phyloP scores from a whole-genome alignment of 129 eudicot genomes.

The Ambrosia artemisiifolia region DNA sequence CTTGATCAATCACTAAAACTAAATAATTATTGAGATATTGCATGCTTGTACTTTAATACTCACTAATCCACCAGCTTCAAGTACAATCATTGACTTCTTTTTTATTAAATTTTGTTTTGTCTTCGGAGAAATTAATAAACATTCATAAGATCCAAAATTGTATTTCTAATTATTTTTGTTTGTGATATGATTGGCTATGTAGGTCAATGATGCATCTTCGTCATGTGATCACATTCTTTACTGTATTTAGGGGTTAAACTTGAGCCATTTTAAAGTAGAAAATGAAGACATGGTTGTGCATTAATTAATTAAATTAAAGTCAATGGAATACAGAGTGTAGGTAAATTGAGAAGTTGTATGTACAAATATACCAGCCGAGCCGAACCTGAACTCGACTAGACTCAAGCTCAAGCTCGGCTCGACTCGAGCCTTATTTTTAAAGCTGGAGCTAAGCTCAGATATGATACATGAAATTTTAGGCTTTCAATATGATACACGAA shows the following conservation, averaged over 20 bases:
- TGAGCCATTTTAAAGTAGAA: not conserved
- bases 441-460: too few relatives aligned
- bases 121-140: constrained; percentile 5
- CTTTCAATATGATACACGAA: too few relatives aligned
- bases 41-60: constrained; percentile 29
- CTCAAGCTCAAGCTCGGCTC: too few relatives aligned
- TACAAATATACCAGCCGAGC: too few relatives aligned
- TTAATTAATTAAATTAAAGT: not conserved
- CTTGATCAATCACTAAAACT: constrained; percentile 26
- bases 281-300: not conserved
- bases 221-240: constrained; percentile 19
- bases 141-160: constrained; percentile 20
- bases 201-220: constrained; percentile 20
- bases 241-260: not conserved
- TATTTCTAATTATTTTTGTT: constrained; percentile 7
- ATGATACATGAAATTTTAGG: too few relatives aligned
- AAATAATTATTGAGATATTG: constrained; percentile 22
- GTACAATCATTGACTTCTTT: constrained; percentile 28
- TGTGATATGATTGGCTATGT: constrained; percentile 22
- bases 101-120: not conserved
- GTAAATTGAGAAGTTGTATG: constrained; percentile 6
- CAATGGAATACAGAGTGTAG: not conserved
- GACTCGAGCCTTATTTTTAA: too few relatives aligned
- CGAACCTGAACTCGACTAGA: too few relatives aligned
- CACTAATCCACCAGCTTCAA: constrained; percentile 28